Conservation (phyloP, 495 filamentous ascomycete genomes). For the Staphylotrichum longicolle region DNA sequence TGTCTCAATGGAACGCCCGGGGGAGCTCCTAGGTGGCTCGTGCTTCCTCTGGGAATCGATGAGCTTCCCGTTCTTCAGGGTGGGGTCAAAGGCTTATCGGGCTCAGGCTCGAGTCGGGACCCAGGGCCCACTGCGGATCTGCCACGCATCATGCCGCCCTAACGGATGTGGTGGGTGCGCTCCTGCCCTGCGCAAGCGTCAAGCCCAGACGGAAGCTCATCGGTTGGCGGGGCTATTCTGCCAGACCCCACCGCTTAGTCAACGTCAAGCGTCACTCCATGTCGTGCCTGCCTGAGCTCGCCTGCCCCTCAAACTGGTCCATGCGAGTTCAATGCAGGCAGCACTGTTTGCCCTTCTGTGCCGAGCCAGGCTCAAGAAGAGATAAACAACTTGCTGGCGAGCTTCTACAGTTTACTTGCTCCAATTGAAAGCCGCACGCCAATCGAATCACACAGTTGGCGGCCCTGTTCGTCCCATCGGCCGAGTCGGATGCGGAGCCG, state of each 20-base stretch:
- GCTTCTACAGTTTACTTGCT: not conserved
- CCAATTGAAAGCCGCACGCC: not conserved
- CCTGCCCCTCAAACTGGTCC: not conserved
- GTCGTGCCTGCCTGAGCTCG: not conserved
- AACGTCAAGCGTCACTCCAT: not conserved
- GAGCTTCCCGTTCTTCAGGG: no score
- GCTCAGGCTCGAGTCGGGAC: no score
- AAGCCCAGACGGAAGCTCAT: slow-evolving; percentile 5
- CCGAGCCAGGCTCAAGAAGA: not conserved
- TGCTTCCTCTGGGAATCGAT: no score
- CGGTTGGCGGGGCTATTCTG: slow-evolving; percentile 4
- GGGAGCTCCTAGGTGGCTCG: no score
- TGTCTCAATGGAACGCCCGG: no score
- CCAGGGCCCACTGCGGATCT: not conserved
- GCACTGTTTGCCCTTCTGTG: not conserved
- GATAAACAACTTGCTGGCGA: not conserved
- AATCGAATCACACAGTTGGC: not conserved
- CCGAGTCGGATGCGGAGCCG: slow-evolving; percentile 13
- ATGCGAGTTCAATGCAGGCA: not conserved
- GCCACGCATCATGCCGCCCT: not conserved
- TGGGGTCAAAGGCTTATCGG: no score
- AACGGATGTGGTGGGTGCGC: not conserved
- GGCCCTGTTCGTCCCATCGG: not conserved
- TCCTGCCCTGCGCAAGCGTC: slow-evolving; percentile 6
- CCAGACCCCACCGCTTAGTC: slow-evolving; percentile 12